Base-by-base conservation (phyloP, 208 protist species). In the Trypanosoma conorhini region DNA sequence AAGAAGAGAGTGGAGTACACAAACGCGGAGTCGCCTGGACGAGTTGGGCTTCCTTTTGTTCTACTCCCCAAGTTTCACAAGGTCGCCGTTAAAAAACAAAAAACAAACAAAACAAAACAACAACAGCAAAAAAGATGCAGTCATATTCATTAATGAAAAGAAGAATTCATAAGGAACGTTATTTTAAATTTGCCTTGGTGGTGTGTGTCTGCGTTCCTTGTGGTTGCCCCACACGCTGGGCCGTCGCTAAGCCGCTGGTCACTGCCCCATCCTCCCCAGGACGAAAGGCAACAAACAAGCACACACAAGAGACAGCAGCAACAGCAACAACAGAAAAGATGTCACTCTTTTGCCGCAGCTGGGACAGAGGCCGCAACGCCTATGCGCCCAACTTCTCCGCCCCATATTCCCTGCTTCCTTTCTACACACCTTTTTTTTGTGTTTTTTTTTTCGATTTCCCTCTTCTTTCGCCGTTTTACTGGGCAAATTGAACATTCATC, bases 401-500 rank as follows among this genome's bases (percentile, higher is more conserved):
- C 46, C 33, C 59, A 17, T 62, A n/a, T 24, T 31, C 22, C 5
- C 24, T 31, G 30, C 13, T 2, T 46, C 58, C 40, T 31, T 46
- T 42, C 30, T 15, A 38, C 33, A 42, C 28, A 62, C 33, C 15
- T 15, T 19, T 21, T 5, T 3, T 3, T 28, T 44, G 1, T 44
- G 1, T 30, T 31, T 30, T 21, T 40, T 22, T 21, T 73, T 26
- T 9, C 13, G 56, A 38, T 33, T 19, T 46, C 17, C 42, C 17
- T 46, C 42, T 69, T 56, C n/a, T 62, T 28, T 30, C 54, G 4
- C 1, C 57, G n/a, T n/a, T n/a, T 59, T 68, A 76, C 57, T 67
- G 50, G 12, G 66, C 66, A 68, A 93, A 95, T 67, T 96, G 91
- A 40, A 96, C 85, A 77, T 96, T 96, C 26, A 99, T 51, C 83